These are phyloP conservation scores for Murraya paniculata DNA, from an alignment of 345 rosid species.

Conservation along the genomic window DNA sequence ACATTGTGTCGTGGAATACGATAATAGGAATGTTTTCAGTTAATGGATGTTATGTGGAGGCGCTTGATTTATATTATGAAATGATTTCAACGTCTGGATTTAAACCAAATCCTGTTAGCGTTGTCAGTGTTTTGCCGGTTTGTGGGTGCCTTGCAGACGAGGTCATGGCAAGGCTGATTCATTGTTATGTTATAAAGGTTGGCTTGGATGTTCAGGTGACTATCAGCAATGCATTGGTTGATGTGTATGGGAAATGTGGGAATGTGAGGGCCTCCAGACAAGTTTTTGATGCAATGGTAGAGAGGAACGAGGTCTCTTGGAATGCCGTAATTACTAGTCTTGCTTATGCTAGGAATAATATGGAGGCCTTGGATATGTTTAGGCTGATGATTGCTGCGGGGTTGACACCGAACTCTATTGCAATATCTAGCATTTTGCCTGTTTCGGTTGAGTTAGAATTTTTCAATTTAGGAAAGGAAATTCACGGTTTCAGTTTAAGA, in stretches of 20 bases:
- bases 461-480: slow-evolving; percentile 35
- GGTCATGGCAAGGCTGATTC: slow-evolving; percentile 34
- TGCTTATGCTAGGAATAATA: slow-evolving; percentile 24
- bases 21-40: slow-evolving; percentile 32
- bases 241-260: slow-evolving; percentile 51
- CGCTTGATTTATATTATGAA: slow-evolving; percentile 26
- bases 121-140: slow-evolving; percentile 41
- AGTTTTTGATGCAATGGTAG: slow-evolving; percentile 38
- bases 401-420: slow-evolving; percentile 35
- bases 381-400: slow-evolving; percentile 36
- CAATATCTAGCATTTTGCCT: slow-evolving; percentile 41
- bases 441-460: slow-evolving; percentile 37
- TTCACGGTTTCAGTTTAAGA: slow-evolving; percentile 46
- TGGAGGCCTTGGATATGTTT: slow-evolving; percentile 37
- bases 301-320: slow-evolving; percentile 48
- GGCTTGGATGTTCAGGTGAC: slow-evolving; percentile 38
- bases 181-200: slow-evolving; percentile 33
- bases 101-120: slow-evolving; percentile 36
- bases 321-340: slow-evolving; percentile 34
- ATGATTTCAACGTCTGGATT: slow-evolving; percentile 31
- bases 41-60: slow-evolving; percentile 29
- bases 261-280: slow-evolving; percentile 24
- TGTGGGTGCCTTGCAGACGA: slow-evolving; percentile 36
- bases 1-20: slow-evolving; percentile 45
- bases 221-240: slow-evolving; percentile 45